phyloP scores from a whole-genome alignment of 2,329 filamentous ascomycete species.

The Coniochaeta ligniaria region DNA sequence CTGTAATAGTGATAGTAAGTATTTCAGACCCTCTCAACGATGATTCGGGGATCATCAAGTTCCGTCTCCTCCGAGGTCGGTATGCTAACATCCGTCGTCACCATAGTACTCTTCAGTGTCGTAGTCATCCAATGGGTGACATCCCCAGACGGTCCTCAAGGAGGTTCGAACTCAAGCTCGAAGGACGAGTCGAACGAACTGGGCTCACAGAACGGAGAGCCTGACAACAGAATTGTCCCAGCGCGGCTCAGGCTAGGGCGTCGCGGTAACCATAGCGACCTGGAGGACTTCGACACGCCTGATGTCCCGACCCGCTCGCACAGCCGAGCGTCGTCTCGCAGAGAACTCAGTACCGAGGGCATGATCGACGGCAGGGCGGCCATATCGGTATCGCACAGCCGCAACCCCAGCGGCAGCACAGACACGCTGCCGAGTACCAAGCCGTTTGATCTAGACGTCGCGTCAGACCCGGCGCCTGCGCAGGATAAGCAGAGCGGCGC shows the following conservation, averaged over 20 bases:
- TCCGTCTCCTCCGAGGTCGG: background rate
- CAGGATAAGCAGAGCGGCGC: background rate
- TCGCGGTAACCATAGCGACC: background rate
- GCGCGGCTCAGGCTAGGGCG: background rate
- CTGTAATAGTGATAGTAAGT: conserved; percentile 55
- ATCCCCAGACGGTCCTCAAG: conserved; percentile 25
- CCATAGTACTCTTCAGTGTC: conserved; percentile 33
- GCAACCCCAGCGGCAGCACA: background rate
- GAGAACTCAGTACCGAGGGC: background rate
- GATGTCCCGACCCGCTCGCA: background rate
- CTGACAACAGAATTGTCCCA: background rate
- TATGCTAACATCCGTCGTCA: background rate
- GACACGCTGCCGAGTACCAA: background rate
- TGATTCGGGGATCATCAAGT: background rate
- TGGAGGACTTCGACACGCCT: background rate
- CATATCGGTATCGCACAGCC: background rate
- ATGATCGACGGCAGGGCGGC: background rate
- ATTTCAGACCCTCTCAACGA: background rate
- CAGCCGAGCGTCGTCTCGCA: background rate
- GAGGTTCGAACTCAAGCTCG: background rate
- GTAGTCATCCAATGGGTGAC: conserved; percentile 57
- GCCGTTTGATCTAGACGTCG: background rate
- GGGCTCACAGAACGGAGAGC: background rate
- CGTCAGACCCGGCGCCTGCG: no score
- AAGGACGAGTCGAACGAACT: background rate